Percentiles rank a stretch among this genome's conserved stretches.
These are phyloP conservation scores for Butyriboletus loyo DNA, from an alignment of 768 basidiomycete genomes.

Conservation along the genomic window DNA sequence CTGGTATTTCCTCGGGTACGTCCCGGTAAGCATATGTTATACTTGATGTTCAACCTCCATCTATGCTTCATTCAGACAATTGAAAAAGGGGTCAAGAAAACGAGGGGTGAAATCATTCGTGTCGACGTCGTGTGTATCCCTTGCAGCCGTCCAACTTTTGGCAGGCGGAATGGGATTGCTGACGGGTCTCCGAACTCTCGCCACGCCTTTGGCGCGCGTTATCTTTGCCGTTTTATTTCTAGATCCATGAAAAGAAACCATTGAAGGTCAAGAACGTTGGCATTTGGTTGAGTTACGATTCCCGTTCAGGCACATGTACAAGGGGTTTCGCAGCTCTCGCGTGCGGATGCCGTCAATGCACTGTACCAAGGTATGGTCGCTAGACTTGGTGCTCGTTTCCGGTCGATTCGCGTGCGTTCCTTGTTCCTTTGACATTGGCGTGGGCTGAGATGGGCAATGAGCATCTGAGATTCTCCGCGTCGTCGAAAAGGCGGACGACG, in stretches of 20 bases:
- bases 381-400: slow-evolving; percentile 97
- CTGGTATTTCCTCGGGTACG: slow-evolving; percentile 99
- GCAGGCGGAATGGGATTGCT: slow-evolving; percentile 75
- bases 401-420: slow-evolving; percentile 86
- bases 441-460: not conserved
- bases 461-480: slow-evolving; percentile 97
- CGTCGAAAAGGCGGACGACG: slow-evolving; percentile 85
- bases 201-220: slow-evolving; percentile 8
- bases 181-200: slow-evolving; percentile 31
- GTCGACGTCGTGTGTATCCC: slow-evolving; percentile 91
- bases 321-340: slow-evolving; percentile 94
- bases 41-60: not conserved
- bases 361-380: slow-evolving; percentile 99
- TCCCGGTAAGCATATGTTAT: no score
- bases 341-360: slow-evolving; percentile 93
- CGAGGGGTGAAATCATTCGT: slow-evolving; percentile 97
- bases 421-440: not conserved
- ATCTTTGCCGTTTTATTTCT: slow-evolving; percentile 26
- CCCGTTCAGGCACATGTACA: slow-evolving; percentile 99
- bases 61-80: slow-evolving; percentile 52
- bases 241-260: slow-evolving; percentile 98
- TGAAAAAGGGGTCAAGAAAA: slow-evolving; percentile 99
- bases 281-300: slow-evolving; percentile 99
- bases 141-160: slow-evolving; percentile 80
- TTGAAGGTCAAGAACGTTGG: slow-evolving; percentile 99